Conservation (phyloP, 768 basidiomycete species). For the Lactarius quietus region DNA sequence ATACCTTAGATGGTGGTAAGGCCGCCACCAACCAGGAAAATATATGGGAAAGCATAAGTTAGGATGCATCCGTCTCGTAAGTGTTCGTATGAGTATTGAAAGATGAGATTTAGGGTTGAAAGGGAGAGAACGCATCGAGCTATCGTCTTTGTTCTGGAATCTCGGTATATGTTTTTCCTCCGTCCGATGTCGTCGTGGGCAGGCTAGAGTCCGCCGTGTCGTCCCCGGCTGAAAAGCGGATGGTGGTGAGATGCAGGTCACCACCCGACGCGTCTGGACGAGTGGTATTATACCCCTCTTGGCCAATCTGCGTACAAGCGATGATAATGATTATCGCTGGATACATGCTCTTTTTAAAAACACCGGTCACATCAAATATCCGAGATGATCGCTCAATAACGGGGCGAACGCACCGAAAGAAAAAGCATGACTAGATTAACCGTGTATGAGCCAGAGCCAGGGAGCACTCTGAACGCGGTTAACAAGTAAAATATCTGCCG, state of each 20-base stretch:
- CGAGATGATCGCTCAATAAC: background rate
- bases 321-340: slow-evolving; percentile 17
- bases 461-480: slow-evolving; percentile 7
- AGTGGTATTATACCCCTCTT: slow-evolving; percentile 1
- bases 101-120: background rate
- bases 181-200: background rate
- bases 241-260: slow-evolving; percentile 7
- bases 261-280: background rate
- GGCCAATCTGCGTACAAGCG: slow-evolving; percentile 15
- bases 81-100: background rate
- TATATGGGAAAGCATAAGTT: background rate
- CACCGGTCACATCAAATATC: background rate
- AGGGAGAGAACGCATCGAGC: background rate
- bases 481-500: slow-evolving; percentile 16
- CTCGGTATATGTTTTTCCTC: background rate
- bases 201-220: background rate
- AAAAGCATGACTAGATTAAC: slow-evolving; percentile 18
- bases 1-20: background rate
- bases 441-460: slow-evolving; percentile 13
- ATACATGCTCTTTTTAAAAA: slow-evolving; percentile 12
- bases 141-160: background rate
- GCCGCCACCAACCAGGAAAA: background rate
- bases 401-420: slow-evolving; percentile 3
- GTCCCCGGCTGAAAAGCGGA: background rate
- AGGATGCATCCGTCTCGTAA: background rate